Evolutionary conservation across 495 filamentous ascomycete genomes (phyloP).

Genomic region (Pseudomonodictys pantanalensis): DNA sequence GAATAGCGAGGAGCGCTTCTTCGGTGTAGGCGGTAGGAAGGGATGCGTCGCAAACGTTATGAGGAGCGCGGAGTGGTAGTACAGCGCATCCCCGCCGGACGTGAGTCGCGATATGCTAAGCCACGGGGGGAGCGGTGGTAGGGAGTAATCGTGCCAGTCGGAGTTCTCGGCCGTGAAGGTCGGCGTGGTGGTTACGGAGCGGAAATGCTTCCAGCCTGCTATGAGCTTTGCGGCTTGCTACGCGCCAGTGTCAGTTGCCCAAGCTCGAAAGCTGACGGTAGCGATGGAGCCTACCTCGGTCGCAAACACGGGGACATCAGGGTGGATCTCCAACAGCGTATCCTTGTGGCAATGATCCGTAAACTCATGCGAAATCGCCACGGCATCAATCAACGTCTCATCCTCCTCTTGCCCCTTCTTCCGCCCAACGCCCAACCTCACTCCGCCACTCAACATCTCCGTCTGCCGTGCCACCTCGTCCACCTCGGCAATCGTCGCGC

Average conservation of each 20-base stretch:
- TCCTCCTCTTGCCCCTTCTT: constrained; percentile 3
- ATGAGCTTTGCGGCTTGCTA: constrained; percentile 49
- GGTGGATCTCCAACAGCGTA: constrained; percentile 50
- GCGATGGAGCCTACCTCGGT: constrained; percentile 32
- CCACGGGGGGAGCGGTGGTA: constrained; percentile 49
- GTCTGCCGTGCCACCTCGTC: constrained; percentile 38
- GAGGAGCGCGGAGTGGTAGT: constrained; percentile 54
- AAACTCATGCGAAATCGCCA: constrained; percentile 55
- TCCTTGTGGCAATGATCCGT: constrained; percentile 57
- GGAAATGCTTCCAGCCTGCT: constrained; percentile 50
- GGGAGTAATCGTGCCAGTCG: constrained; percentile 43
- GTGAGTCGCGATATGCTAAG: constrained; percentile 49
- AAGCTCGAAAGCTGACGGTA: not conserved
- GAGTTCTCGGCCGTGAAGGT: constrained; percentile 32
- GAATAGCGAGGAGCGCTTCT: constrained; percentile 13
- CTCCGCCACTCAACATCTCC: constrained; percentile 32
- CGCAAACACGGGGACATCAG: constrained; percentile 50
- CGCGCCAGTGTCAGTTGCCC: not conserved
- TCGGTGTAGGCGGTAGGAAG: constrained; percentile 16
- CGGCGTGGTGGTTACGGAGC: constrained; percentile 40
- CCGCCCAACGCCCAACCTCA: constrained; percentile 16
- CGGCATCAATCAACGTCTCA: constrained; percentile 45
- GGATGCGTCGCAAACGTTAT: constrained; percentile 44
- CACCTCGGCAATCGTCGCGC: constrained; percentile 41
- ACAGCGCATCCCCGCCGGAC: constrained; percentile 45